Base-by-base conservation (phyloP, 805 yeast genomes). In the Barnettozyma sucrosica region DNA sequence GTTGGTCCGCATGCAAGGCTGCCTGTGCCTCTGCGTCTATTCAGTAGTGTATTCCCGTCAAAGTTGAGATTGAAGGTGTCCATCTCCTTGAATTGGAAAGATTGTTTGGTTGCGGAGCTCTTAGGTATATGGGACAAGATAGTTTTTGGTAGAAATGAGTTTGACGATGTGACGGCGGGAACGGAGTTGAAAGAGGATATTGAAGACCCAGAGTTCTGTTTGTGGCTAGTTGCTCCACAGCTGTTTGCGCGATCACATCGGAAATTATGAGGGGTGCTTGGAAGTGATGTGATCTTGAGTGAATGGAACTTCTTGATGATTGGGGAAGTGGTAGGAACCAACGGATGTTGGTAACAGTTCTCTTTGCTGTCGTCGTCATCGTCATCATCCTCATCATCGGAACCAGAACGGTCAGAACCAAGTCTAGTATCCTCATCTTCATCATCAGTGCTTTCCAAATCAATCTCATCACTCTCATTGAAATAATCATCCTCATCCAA, bases 401-500 rank as follows among this genome's bases (percentile, higher is more conserved):
- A 40, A 25, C 41, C 47, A 13, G 25, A 41, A 13, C 46, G 48
- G 9, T 47, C 51, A 24, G 43, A 40, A n/a, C 30, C 48, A 28
- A 47, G 43, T 5, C 46, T 50, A 11, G 48, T 46, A 5, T 54
- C 57, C 3, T 44, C 50, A 18, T 45, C 55, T 2, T 44, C 46
- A 16, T 33, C 37, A 7, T 36, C 28, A 7, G 45, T 40, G 28
- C 41, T 44, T 20, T 37, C 37, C 9, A 26, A 24, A 5, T 41
- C 41, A 7, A 49, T 55, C 20, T 59, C 64, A 46, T 58, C 62
- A n/a, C 50, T 46, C 39, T 61, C 63, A 28, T 58, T 49, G 33
- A 59, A 58, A 48, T 58, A 61, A 16, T 53, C 59, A 44, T 59
- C 60, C 44, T 56, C 56, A 11, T 56, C 61, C n/a, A 58, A 11